Percentiles rank a stretch among this genome's conserved stretches.
phyloP scores from a whole-genome alignment of 2,329 filamentous ascomycete genomes.

The Fusarium scirpi region DNA sequence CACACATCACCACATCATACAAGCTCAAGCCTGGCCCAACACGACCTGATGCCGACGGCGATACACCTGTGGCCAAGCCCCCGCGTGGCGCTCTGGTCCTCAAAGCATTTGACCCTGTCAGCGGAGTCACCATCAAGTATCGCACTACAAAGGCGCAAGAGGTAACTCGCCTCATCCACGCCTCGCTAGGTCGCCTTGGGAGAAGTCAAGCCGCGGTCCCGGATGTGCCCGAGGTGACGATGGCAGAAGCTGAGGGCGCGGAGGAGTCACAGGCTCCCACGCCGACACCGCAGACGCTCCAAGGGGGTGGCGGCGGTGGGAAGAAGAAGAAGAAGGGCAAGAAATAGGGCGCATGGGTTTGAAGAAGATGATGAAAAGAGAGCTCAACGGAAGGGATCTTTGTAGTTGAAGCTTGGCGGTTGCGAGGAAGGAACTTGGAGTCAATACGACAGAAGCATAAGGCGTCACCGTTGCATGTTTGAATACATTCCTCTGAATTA shows the following conservation, averaged over 20 bases:
- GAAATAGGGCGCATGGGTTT: slow-evolving; percentile 59
- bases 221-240: slow-evolving; percentile 56
- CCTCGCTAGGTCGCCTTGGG: slow-evolving; percentile 80
- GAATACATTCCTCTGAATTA: background rate
- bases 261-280: slow-evolving; percentile 41
- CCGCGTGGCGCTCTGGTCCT: slow-evolving; percentile 79
- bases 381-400: background rate
- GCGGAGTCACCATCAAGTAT: slow-evolving; percentile 90
- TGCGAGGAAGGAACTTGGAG: background rate
- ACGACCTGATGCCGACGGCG: slow-evolving; percentile 46
- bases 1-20: slow-evolving; percentile 93
- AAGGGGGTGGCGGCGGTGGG: slow-evolving; percentile 55
- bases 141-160: slow-evolving; percentile 91
- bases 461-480: background rate
- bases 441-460: background rate
- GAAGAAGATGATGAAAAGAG: background rate
- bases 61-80: slow-evolving; percentile 55
- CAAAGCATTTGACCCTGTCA: slow-evolving; percentile 88
- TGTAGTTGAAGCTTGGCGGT: background rate
- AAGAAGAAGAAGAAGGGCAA: slow-evolving; percentile 69
- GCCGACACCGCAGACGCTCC: slow-evolving; percentile 46
- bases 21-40: slow-evolving; percentile 66
- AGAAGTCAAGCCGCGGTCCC: slow-evolving; percentile 72
- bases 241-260: slow-evolving; percentile 54
- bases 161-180: slow-evolving; percentile 80